phyloP scores from a whole-genome alignment of 2,329 filamentous ascomycete genomes.

The Fusarium torreyae region DNA sequence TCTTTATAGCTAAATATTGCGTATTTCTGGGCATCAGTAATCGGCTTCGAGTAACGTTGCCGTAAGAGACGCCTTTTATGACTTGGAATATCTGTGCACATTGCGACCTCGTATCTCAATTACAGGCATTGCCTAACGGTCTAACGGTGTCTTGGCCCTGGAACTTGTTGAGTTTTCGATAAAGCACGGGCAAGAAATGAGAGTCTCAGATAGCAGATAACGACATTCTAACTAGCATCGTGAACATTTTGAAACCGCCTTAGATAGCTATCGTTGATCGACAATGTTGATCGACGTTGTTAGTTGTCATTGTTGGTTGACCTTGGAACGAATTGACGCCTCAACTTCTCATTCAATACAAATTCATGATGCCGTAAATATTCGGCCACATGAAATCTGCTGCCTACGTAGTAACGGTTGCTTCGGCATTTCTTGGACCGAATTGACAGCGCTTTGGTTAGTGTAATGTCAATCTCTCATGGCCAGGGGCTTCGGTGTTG shows the following conservation, averaged over 20 bases:
- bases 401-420: not conserved
- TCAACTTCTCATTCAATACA: not conserved
- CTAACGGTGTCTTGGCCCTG: too few relatives aligned
- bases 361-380: not conserved
- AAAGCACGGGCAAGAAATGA: too few relatives aligned
- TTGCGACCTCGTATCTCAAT: not conserved
- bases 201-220: too few relatives aligned
- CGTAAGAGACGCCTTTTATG: not conserved
- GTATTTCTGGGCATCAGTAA: not conserved
- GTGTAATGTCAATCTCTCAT: conserved; percentile 3
- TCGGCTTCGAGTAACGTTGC: not conserved
- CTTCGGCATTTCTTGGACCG: not conserved
- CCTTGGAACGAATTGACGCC: not conserved
- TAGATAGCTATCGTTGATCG: not conserved
- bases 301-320: not conserved
- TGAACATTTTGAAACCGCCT: too few relatives aligned
- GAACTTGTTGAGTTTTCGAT: too few relatives aligned
- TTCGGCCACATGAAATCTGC: not conserved
- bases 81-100: not conserved
- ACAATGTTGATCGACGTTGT: too few relatives aligned
- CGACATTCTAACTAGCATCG: too few relatives aligned
- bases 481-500: conserved; percentile 6
- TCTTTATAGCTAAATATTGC: not conserved
- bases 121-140: too few relatives aligned
- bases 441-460: not conserved